Evolutionary conservation across 768 basidiomycete genomes (phyloP), one percentile per base, ranked within the genome.

Genomic region (Rhodotorula paludigena): DNA sequence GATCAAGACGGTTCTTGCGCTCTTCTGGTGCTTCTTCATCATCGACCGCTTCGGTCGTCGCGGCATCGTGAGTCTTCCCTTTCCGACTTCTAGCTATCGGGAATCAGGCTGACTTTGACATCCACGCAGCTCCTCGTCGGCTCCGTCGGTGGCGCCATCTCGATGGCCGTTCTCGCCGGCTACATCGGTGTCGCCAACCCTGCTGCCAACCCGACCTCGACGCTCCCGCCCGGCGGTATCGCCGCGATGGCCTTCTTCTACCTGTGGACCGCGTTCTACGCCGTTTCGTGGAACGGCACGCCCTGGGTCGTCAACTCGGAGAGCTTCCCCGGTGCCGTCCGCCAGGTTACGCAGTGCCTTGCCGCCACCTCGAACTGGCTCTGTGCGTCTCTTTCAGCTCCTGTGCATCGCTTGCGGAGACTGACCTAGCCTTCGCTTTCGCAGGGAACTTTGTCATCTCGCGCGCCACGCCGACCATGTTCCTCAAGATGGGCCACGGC

Each of bases 271-370:
- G 72, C 72, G 12, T 74, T 74, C 64, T 74, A 74, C 66, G 74
- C 71, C 39, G 63, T 72, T 18, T 69, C 67, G 2, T 74, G 71
- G 63, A 68, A 66, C 62, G 67, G 81, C 18, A 81, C 81, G 3
- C 81, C 81, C 8, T 83, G 82, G 82, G 81, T 82, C 47, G 78
- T 82, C 35, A 78, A 78, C 47, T 78, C 80, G 30, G 82, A 82
- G 67, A 77, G 82, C 57, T 82, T 82, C 76, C 81, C 80, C 18
- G 69, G 73, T 20, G 64, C 66, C 23, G 61, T 77, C 35, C 71
- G 78, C 8, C 74, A 74, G 36, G 58, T 78, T 18, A 77, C 75
- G 15, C 74, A 74, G 45, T 69, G 74, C 42, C 66, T 59, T 39
- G 70, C 72, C 9, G 75, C 76, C 5, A 60, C 66, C 38, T 57